Conservation (phyloP, 768 basidiomycete genomes). For the Lentinula guzmanii region DNA sequence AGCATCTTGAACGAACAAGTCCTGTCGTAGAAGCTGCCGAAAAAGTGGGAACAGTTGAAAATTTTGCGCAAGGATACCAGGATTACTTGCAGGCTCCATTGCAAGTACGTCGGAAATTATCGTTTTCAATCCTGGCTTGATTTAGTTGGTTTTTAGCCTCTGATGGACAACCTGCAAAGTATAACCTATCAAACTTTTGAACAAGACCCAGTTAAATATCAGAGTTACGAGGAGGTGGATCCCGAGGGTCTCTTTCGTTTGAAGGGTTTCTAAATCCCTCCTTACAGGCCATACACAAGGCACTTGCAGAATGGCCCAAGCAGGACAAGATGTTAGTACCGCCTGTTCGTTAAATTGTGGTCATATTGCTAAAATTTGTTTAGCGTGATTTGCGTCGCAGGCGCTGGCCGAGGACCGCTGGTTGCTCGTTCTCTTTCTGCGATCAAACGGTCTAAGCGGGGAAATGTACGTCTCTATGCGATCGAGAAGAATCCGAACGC, state of each 20-base stretch:
- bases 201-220: slow-evolving; percentile 94
- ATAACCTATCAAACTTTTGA: slow-evolving; percentile 97
- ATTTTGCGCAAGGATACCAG: slow-evolving; percentile 89
- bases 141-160: slow-evolving; percentile 47
- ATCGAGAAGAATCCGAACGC: slow-evolving; percentile 98
- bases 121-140: slow-evolving; percentile 1
- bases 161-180: slow-evolving; percentile 97
- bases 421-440: slow-evolving; percentile 82
- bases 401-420: slow-evolving; percentile 92
- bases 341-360: neutral
- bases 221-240: slow-evolving; percentile 85
- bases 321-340: slow-evolving; percentile 56
- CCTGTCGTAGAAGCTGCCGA: slow-evolving; percentile 55
- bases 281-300: slow-evolving; percentile 69
- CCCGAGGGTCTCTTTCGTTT: slow-evolving; percentile 5
- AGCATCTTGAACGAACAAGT: slow-evolving; percentile 78
- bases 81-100: slow-evolving; percentile 94
- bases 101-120: slow-evolving; percentile 47
- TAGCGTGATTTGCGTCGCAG: slow-evolving; percentile 86
- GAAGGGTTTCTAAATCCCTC: slow-evolving; percentile 5
- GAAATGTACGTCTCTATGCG: slow-evolving; percentile 65
- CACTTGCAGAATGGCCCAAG: slow-evolving; percentile 66
- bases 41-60: slow-evolving; percentile 72
- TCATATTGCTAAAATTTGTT: slow-evolving; percentile 5
- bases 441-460: slow-evolving; percentile 54